Base-by-base conservation (phyloP, 176 grass and related monocot genomes). In the Leersia perrieri region DNA sequence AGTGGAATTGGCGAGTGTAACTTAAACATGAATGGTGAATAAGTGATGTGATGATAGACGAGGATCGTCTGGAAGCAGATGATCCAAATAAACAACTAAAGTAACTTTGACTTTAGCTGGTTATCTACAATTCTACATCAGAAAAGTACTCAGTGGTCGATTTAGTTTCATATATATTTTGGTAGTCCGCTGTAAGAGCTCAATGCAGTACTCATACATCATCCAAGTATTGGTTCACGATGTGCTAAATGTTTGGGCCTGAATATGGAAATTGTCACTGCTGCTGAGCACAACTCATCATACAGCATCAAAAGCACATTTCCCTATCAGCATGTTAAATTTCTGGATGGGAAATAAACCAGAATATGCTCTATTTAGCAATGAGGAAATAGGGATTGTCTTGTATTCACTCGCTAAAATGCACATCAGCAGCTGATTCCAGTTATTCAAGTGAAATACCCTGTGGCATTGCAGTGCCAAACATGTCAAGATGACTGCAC, bases 391-490 rank as follows among this genome's bases (percentile, higher is more conserved):
- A 11, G 23, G 27, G 40, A 53, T 11, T 40, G 49, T 60, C 23
- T 31, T 49, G 35, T n/a, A n/a, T 20, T 60, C 31, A 69, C 76
- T 70, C 62, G 32, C 32, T 23, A 70, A 61, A 87, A 38, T 51
- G 78, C 18, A 70, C 45, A 63, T 41, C 74, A 7, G 33, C 29
- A 74, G 11, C 25, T 53, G 35, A 36, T 22, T 27, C 34, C 65
- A 62, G 10, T 68, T 88, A 91, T 12, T 86, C 39, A 74, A 90
- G 81, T 27, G 87, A 83, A 66, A 96, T 65, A 36, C 93, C 93
- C 93, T 96, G 87, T 41, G 70, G 8, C 26, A 70, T 70, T 63
- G 38, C 53, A 80, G 68, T 23, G 10, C 63, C n/a, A 60, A 73
- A 42, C 26, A 70, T 42, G 49, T 84, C 42, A 80, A 72, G 18